These are phyloP conservation scores for Jimgerdemannia lactiflua DNA, from an alignment of 192 early-diverging fungal genomes.

Conservation along the genomic window DNA sequence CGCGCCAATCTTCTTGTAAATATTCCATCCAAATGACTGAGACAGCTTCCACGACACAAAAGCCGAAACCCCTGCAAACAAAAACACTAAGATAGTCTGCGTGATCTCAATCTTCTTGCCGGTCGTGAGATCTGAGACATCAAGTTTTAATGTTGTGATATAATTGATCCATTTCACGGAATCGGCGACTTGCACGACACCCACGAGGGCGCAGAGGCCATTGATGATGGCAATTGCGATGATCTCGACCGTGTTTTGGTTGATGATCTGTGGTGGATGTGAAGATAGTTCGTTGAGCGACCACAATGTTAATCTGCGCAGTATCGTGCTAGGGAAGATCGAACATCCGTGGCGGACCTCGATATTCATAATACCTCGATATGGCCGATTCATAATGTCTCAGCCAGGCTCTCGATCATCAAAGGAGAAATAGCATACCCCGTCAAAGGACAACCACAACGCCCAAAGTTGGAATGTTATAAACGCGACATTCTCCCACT, in stretches of 20 bases:
- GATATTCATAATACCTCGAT: no score
- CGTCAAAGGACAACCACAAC: constrained; percentile 28
- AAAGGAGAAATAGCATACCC: constrained; percentile 11
- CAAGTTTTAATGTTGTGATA: background rate
- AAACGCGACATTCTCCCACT: constrained; percentile 40
- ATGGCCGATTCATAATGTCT: no score
- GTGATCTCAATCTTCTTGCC: constrained; percentile 31
- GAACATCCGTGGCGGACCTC: no score
- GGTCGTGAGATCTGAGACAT: constrained; percentile 3
- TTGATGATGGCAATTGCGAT: constrained; percentile 28
- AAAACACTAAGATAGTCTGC: constrained; percentile 16
- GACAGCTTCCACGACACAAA: constrained; percentile 25
- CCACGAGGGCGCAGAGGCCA: constrained; percentile 26
- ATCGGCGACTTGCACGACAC: constrained; percentile 4
- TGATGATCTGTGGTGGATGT: constrained; percentile 15
- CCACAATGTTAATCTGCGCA: no score
- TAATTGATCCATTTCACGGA: constrained; percentile 19
- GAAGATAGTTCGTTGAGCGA: no score
- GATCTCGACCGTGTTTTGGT: constrained; percentile 37
- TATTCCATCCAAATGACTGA: constrained; percentile 49
- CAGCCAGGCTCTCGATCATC: background rate
- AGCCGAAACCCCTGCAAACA: constrained; percentile 18
- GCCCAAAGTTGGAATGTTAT: constrained; percentile 34
- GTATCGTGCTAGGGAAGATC: no score
- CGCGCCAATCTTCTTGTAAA: constrained; percentile 69